Evolutionary conservation across 2,329 filamentous ascomycete genomes (phyloP).

Genomic region (Beauveria pseudobassiana): DNA sequence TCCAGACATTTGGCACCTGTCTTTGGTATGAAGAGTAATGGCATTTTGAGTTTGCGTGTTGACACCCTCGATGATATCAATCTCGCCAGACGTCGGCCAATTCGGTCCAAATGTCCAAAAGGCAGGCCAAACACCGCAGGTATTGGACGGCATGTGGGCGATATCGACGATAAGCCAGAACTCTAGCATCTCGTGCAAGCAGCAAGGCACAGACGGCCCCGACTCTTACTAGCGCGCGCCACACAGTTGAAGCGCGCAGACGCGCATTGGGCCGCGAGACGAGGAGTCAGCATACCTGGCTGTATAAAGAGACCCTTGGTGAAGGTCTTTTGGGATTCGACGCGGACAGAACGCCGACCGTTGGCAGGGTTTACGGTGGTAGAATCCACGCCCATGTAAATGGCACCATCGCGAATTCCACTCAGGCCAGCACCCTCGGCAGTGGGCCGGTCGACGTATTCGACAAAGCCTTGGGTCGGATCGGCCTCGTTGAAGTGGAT

Average conservation of each 20-base stretch:
- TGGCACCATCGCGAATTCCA: constrained; percentile 42
- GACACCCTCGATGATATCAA: constrained; percentile 75
- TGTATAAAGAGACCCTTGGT: constrained; percentile 62
- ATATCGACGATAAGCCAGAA: constrained; percentile 56
- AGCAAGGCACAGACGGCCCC: too few species aligned
- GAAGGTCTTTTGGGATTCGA: constrained; percentile 60
- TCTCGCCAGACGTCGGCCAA: constrained; percentile 67
- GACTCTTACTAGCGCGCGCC: too few species aligned
- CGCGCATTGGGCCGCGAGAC: too few species aligned
- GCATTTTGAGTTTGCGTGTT: constrained; percentile 52
- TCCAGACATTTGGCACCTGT: constrained; percentile 50
- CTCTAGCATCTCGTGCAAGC: too few species aligned
- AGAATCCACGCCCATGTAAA: constrained; percentile 66
- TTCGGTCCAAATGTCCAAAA: constrained; percentile 60
- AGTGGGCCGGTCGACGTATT: constrained; percentile 53
- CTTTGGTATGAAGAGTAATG: constrained; percentile 60
- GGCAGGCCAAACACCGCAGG: constrained; percentile 70
- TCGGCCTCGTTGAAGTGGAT: constrained; percentile 52
- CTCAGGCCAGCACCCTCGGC: constrained; percentile 54
- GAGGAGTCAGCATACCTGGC: too few species aligned
- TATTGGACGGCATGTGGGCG: constrained; percentile 64
- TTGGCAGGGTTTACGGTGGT: constrained; percentile 44
- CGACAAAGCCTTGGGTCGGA: constrained; percentile 68
- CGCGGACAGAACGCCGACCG: constrained; percentile 63
- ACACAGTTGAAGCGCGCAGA: too few species aligned